Conservation (phyloP, 169 alveolate species). For the Plasmodium yoelii region DNA sequence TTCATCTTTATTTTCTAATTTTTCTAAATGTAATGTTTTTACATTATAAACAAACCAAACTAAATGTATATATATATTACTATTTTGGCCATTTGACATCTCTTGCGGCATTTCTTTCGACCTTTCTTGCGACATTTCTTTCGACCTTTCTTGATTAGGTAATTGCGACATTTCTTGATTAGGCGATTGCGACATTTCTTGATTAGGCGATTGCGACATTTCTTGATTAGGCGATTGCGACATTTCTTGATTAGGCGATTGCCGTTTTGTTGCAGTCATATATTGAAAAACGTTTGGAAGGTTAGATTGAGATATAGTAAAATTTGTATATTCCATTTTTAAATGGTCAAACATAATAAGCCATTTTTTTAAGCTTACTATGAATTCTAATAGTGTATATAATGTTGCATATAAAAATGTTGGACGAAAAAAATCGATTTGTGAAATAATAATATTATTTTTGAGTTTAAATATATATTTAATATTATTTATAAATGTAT, state of each 20-base stretch:
- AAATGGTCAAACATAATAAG: slow-evolving; percentile 15
- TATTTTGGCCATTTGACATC: not conserved
- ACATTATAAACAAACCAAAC: slow-evolving; percentile 48
- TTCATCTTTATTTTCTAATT: not conserved
- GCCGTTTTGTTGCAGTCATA: slow-evolving; percentile 37
- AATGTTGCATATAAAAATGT: slow-evolving; percentile 22
- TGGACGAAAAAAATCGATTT: slow-evolving; percentile 51
- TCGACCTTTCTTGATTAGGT: not conserved
- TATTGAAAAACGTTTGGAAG: slow-evolving; percentile 62
- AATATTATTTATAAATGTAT: slow-evolving; percentile 38
- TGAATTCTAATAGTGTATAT: slow-evolving; percentile 34
- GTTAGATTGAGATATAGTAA: slow-evolving; percentile 5
- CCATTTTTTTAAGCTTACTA: slow-evolving; percentile 50
- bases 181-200: not conserved
- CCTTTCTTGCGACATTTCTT: no score
- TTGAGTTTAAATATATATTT: slow-evolving; percentile 55
- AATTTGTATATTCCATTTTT: slow-evolving; percentile 27
- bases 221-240: not conserved
- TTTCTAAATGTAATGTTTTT: slow-evolving; percentile 26
- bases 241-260: not conserved
- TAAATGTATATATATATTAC: slow-evolving; percentile 25
- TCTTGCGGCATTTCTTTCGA: not conserved
- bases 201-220: not conserved
- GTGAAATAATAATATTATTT: slow-evolving; percentile 32
- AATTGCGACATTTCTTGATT: not conserved